Percentiles rank a stretch among this genome's conserved stretches.
These are phyloP conservation scores for Quercus ilex DNA, from an alignment of 306 rosid genomes.

Conservation along the genomic window DNA sequence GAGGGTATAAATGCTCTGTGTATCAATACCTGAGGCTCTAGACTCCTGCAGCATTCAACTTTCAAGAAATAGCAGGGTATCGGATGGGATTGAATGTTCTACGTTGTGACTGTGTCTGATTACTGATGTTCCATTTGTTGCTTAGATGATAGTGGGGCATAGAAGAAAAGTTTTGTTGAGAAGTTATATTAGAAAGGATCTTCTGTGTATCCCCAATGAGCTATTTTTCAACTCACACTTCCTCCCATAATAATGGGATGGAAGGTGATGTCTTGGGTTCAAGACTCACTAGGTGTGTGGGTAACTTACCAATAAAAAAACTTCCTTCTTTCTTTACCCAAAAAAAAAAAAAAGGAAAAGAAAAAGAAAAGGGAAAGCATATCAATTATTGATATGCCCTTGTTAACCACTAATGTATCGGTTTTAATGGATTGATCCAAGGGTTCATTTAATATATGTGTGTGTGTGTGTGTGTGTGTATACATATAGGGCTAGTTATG, in stretches of 20 bases:
- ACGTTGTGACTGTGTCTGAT: too few species aligned
- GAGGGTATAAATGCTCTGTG: background rate
- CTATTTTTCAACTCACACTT: too few species aligned
- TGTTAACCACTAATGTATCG: background rate
- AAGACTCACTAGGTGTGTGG: too few species aligned
- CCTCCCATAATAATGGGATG: too few species aligned
- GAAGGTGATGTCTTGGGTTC: too few species aligned
- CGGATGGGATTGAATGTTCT: background rate
- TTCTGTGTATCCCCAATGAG: background rate
- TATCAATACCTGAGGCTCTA: background rate
- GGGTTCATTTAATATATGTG: background rate
- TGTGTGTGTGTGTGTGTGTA: background rate
- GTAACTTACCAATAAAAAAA: too few species aligned
- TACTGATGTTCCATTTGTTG: too few species aligned
- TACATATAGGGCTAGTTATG: background rate
- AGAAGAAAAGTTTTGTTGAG: background rate
- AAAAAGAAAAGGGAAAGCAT: background rate
- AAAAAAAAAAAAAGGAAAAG: background rate
- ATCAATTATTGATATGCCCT: background rate
- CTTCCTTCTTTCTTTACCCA: too few species aligned
- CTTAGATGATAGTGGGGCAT: too few species aligned
- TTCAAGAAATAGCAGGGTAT: background rate
- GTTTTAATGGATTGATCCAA: background rate
- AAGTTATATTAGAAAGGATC: background rate
- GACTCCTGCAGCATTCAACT: background rate